Evolutionary conservation across 768 basidiomycete genomes (phyloP), one percentile per base, ranked within the genome.

Genomic region (Hygrophorus russula): DNA sequence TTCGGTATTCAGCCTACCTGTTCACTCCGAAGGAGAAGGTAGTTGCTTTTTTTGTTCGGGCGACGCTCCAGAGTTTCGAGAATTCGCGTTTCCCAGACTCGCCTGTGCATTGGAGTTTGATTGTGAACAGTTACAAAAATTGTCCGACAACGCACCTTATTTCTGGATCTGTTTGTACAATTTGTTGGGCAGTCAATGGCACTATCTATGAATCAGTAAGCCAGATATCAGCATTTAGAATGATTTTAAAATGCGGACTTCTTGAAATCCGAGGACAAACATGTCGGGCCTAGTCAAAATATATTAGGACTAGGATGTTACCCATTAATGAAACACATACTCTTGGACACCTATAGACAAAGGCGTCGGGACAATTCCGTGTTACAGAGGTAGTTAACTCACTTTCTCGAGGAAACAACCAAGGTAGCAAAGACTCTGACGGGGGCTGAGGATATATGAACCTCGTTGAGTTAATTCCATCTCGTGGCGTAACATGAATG

Each of bases 171-270:
- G 92, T 83, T 59, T 96, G 92, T 12, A 97, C 71, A 34, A 99
- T 97, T 59, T 97, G 93, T 54, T 93, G 90, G 2, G 96, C 90
- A n/a, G 90, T 97, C 37, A 99, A 73, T 3, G 92, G 91, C 0
- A 99, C 96, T 42, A 99, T 92, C 42, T 44, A 20, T 14, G 9
- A 13, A n/a, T 9, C 27, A 29, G 27, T 7, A 44, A 15, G 6
- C 12, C 13, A 36, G 15, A 11, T 19, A 12, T 9, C n/a, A 14
- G 33, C 28, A 36, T 36, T 18, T 10, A 11, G 15, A 36, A 36
- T 14, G 13, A 35, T 17, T 24, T 6, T 3, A 24, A 24, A 24
- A 24, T 7, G 24, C 33, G 12, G 14, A 44, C 42, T 61, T 99
- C 96, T 61, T 99, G 93, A 58, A 97, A 96, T 2, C 87, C 89